Base-by-base conservation (phyloP, 176 grass and related monocot genomes). In the Otatea glauca region DNA sequence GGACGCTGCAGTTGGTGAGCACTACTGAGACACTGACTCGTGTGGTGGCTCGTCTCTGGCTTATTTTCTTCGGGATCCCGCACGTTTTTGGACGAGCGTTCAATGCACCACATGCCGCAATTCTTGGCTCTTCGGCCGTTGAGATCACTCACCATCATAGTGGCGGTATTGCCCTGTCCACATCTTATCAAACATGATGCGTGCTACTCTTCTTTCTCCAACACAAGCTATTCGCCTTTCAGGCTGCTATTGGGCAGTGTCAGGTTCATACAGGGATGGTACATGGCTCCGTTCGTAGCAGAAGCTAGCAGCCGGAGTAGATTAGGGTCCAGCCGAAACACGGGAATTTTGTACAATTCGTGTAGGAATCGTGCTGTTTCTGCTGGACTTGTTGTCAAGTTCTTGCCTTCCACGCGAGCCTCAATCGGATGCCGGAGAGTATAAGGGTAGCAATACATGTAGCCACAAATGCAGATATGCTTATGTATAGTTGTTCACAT, bases 71-170 rank as follows among this genome's bases (percentile, higher is more conserved):
- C 9, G 65, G 74, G 86, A 75, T 49, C 9, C 32, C 18, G 48
- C 81, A 84, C 74, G 81, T 56, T 83, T 83, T 23, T 5, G 37
- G 34, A 14, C 4, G 53, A 59, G 7, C 9, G 61, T 76, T 43
- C 62, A 69, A 76, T 76, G 86, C 55, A 85, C 62, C 70, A 63
- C 88, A 47, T 54, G 83, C 63, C 56, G 16, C 38, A 64, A 70
- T 23, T 7, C 5, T 2, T 60, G 39, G 50, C 53, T 45, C 51
- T 41, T 6, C 29, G 45, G 37, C 49, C 18, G 47, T 9, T 0
- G 6, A 4, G 17, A 18, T 68, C 65, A 6, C 53, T 29, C 23
- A 1, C 11, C 48, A 1, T n/a, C 6, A 0, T 21, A 32, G 74
- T 79, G 86, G 56, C 56, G 66, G 9, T 20, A 18, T 35, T 24